Base-by-base conservation (phyloP, 2,329 filamentous ascomycete species). In the Apiospora hydei region DNA sequence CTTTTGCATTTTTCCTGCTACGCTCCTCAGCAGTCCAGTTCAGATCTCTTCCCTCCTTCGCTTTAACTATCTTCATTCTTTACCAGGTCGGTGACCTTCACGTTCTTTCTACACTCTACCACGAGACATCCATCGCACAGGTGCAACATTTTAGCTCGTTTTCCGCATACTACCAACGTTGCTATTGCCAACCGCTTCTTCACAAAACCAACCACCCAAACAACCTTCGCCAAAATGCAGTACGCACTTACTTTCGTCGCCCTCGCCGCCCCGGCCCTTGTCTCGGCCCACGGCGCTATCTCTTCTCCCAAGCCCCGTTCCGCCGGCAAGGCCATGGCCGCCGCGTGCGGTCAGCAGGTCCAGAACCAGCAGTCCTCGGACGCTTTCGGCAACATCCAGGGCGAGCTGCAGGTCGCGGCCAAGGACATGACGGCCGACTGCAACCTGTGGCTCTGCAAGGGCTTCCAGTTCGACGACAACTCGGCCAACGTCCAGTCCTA, bases 401-500 rank as follows among this genome's bases (percentile, higher is more conserved):
- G 85, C 72, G 82, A 88, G 74, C 82, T 88, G 61, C 86, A 89
- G 78, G 82, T 86, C 68, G 85, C 84, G 77, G 85, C 88, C 80
- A 76, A 76, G 71, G 87, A 88, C 81, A 87, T 85, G 80, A 81
- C 87, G 71, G 81, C 82, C 66, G 78, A 80, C 49, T 89, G 88
- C 79, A 81, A 87, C 76, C 81, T 88, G 77, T 88, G 84, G 84
- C 83, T 88, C 67, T 89, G 87, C 86, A 89, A 89, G 81, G 88
- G 88, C 73, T 86, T 86, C 81, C 85, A 89, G 77, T 88, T 85
- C 80, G 84, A 77, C 66, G 89, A 90, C 81, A 88, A 88, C 82
- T 85, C 80, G 73, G 69, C 70, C 71, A 87, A 87, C 75, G 82
- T 90, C 68, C 83, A 88, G 75, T 82, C 79, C 57, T 90, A 85